Base-by-base conservation (phyloP, 75 land plant genomes). In the Chamaecyparis obtusa region DNA sequence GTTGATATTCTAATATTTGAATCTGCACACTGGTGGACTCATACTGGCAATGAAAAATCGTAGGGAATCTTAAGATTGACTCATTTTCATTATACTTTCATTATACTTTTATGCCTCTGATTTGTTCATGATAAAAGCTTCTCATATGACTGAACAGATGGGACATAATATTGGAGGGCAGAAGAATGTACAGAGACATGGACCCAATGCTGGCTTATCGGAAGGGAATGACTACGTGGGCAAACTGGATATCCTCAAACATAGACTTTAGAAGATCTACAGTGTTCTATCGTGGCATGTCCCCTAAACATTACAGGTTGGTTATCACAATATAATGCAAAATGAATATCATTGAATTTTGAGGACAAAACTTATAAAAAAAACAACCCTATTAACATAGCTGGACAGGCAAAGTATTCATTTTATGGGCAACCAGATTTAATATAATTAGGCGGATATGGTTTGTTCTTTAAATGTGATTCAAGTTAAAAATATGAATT, bases 1-100 rank as follows among this genome's bases (percentile, higher is more conserved):
- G 94, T 87, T 60, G 91, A 94, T 78, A 41, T 91, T 78, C 91
- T 96, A 21, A 93, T 96, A 80, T 94, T 94, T 85, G 95, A 94
- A 81, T 91, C 97, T 11, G 95, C 95, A 55, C 97, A 96, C 57
- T 96, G 97, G 97, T 96, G 97, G 97, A 92, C 94, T 75, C 91
- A 93, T 48, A 75, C 94, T 8, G 92, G 88, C 27, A 35, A 86
- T 81, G 56, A 69, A 81, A 87, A 87, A 44, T 89, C 90, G 89
- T 91, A 90, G 88, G 88, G 19, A 16, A 44, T 83, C 44, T 41
- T 41, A 39, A 21, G 24, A 21, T 82, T 44, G 39, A 39, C 41
- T 82, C 84, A 74, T 33, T 74, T 2, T 74, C 13, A 13, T 33
- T 30, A 74, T 11, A 3, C 30, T 27, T 57, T 57, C 10, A 32